Base-by-base conservation (phyloP, 768 basidiomycete genomes). In the Leccinum broughii region DNA sequence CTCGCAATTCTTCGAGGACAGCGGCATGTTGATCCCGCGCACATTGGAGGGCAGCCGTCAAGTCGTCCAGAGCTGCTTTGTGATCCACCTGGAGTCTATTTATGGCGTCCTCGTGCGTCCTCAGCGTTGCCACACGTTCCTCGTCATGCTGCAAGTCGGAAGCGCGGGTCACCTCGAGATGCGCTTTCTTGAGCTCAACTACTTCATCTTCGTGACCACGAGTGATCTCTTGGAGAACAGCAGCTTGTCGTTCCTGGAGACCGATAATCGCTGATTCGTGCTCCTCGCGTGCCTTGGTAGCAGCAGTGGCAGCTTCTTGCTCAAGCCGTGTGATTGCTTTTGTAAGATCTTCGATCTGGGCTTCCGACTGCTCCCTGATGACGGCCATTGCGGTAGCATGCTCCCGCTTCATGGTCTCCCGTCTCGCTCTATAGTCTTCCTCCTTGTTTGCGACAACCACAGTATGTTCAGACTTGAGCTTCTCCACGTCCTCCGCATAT, bases 401-500 rank as follows among this genome's bases (percentile, higher is more conserved):
- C 56, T 81, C 77, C 24, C 63, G 60, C 49, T 75, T 73, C 62
- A 73, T 67, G 46, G 64, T 64, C 57, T 72, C 72, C 20, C 77
- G 66, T 44, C 71, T 64, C 17, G 70, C 59, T 30, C 79, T 72
- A 62, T 89, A 83, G 54, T 89, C 88, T 26, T 86, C 86, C 44
- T 83, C 84, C 69, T 84, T 86, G 51, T 78, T 77, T 22, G 81
- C 75, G 48, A 88, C 68, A 17, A 77, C 68, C 28, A 83, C 77
- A 2, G 77, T 70, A 68, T 93, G 90, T 32, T 89, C 87, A 20
- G 80, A 79, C 70, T 85, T 88, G 44, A 89, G 75, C 56, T 77
- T 81, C 65, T 89, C 86, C 37, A 90, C 67, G 70, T 92, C 86
- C 57, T 88, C 86, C 1, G 78, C 68, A 59, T 88, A 86, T 39